Conservation (phyloP, 2,329 filamentous ascomycete genomes). For the Colletotrichum neosansevieriae region DNA sequence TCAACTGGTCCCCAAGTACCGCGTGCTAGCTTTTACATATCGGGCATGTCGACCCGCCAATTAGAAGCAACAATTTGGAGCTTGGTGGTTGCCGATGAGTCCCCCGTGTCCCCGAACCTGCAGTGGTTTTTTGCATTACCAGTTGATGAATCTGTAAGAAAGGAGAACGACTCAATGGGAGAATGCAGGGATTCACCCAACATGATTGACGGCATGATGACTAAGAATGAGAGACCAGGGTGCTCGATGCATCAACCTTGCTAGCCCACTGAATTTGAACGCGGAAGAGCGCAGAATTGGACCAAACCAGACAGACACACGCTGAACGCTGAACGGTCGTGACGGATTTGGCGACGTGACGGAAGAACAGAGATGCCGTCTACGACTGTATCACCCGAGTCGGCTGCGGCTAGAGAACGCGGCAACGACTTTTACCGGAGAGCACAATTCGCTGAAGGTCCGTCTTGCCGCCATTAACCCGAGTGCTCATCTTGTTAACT, state of each 20-base stretch:
- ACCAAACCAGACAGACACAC: not conserved
- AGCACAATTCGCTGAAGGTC: slow-evolving; percentile 3
- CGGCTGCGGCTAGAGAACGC: not conserved
- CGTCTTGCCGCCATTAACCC: not conserved
- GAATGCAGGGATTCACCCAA: too few species aligned
- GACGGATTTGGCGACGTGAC: not conserved
- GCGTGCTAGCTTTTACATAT: not conserved
- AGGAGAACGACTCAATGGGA: too few species aligned
- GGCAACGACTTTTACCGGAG: not conserved
- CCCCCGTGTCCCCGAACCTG: too few species aligned
- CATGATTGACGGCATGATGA: slow-evolving; percentile 3
- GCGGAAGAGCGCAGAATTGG: not conserved
- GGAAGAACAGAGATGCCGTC: not conserved
- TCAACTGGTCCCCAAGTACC: not conserved
- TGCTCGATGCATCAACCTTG: not conserved
- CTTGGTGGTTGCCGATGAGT: too few species aligned
- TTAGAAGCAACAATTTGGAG: not conserved
- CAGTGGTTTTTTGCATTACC: too few species aligned
- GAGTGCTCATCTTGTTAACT: too few species aligned
- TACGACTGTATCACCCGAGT: not conserved
- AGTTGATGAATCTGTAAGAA: too few species aligned
- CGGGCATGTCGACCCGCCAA: slow-evolving; percentile 15
- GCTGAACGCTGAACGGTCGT: not conserved
- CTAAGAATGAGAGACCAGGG: not conserved
- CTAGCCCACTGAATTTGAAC: not conserved